Percentiles rank a stretch among this genome's conserved stretches.
phyloP scores from a whole-genome alignment of 2,329 filamentous ascomycete genomes.

The Allantophomopsis lycopodina region DNA sequence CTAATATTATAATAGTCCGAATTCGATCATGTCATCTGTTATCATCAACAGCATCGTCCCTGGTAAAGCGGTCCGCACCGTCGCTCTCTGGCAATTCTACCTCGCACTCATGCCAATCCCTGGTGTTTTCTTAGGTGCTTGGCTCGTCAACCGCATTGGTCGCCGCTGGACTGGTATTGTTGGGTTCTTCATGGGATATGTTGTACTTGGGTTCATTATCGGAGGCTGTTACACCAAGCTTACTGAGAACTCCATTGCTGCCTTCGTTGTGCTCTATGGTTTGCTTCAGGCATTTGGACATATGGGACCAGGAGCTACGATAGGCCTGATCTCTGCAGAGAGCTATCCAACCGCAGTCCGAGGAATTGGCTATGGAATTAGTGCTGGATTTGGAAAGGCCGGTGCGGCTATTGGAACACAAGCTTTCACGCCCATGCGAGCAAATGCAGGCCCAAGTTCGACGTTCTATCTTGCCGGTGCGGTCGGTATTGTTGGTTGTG shows the following conservation, averaged over 20 bases:
- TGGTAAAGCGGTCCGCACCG: slow-evolving; percentile 18
- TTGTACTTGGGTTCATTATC: slow-evolving; percentile 16
- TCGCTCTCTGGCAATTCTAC: slow-evolving; percentile 21
- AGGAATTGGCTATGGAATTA: slow-evolving; percentile 19
- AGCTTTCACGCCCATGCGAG: slow-evolving; percentile 19
- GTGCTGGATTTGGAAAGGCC: slow-evolving; percentile 19
- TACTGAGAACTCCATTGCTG: slow-evolving; percentile 14
- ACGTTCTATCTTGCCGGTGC: slow-evolving; percentile 20
- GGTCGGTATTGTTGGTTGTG: slow-evolving; percentile 13
- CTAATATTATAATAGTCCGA: slow-evolving; percentile 7
- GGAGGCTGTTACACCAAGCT: slow-evolving; percentile 15
- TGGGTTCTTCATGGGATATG: slow-evolving; percentile 12
- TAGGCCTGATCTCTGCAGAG: slow-evolving; percentile 19
- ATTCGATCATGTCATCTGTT: slow-evolving; percentile 20
- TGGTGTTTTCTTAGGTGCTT: slow-evolving; percentile 19
- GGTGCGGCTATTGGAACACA: slow-evolving; percentile 21
- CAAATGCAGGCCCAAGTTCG: slow-evolving; percentile 14
- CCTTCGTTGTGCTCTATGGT: slow-evolving; percentile 21
- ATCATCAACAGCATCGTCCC: slow-evolving; percentile 20
- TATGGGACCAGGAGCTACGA: slow-evolving; percentile 20
- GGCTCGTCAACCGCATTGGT: slow-evolving; percentile 19
- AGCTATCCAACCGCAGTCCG: slow-evolving; percentile 19
- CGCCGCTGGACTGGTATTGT: slow-evolving; percentile 17
- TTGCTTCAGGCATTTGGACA: slow-evolving; percentile 19
- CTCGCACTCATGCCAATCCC: slow-evolving; percentile 19